A percentile compares a stretch with the other conserved stretches of the same genome.
These are phyloP conservation scores for Cymbopogon flexuosus DNA, from an alignment of 202 grass and related monocot species.

Conservation along the genomic window DNA sequence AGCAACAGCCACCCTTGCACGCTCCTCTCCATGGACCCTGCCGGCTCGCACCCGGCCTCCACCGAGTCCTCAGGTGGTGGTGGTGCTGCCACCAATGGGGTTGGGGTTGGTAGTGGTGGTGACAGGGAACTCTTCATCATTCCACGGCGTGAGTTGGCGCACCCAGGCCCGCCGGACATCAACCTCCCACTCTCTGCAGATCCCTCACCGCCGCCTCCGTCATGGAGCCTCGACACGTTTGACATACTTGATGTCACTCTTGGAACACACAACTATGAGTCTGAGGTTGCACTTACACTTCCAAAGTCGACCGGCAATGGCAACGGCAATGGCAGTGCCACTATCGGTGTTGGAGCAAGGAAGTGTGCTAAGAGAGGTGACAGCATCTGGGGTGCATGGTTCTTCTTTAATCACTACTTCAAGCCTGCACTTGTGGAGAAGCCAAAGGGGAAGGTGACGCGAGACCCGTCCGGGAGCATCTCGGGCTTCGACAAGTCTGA, in stretches of 20 bases:
- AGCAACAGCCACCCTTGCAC: conserved; percentile 52
- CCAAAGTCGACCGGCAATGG: conserved; percentile 42
- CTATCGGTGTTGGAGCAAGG: conserved; percentile 18
- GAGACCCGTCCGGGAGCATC: conserved; percentile 41
- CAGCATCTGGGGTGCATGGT: conserved; percentile 86
- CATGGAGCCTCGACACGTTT: conserved; percentile 39
- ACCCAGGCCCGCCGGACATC: conserved; percentile 57
- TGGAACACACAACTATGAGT: conserved; percentile 50
- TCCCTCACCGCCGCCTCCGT: conserved; percentile 28
- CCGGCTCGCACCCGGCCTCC: conserved; percentile 29
- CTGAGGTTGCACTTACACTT: conserved; percentile 48
- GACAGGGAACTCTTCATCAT: conserved; percentile 48
- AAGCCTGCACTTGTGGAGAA: conserved; percentile 55
- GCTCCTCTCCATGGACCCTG: conserved; percentile 67
- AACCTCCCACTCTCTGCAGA: conserved; percentile 64
- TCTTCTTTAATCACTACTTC: conserved; percentile 82
- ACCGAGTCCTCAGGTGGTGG: conserved; percentile 2
- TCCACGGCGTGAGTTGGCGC: conserved; percentile 19
- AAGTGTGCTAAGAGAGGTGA: conserved; percentile 69
- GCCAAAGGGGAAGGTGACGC: conserved; percentile 47
- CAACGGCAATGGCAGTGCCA: conserved; percentile 16
- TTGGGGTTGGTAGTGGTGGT: background rate
- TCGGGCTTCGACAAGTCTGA: conserved; percentile 63
- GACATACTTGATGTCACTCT: conserved; percentile 65
- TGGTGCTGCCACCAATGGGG: background rate